Evolutionary conservation across 1,284 basidiomycete species (phyloP), one percentile per base, ranked within the genome.

Genomic region (Moniliella sp.): DNA sequence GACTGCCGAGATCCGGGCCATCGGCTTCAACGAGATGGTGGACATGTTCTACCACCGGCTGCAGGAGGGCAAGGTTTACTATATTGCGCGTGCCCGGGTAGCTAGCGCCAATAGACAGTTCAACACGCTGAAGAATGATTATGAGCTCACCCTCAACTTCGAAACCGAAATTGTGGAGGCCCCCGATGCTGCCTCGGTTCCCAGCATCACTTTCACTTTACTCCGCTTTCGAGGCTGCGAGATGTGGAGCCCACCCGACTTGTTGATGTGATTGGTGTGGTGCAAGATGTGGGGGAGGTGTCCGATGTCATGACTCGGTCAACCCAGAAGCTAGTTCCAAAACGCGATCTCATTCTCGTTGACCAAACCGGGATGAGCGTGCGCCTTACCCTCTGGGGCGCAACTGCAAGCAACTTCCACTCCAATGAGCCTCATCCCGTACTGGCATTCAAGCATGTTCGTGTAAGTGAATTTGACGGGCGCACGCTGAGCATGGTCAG

Each of bases 71-170:
- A 84, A 86, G 59, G 84, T 88, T 11, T 97, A 84, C 63, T 82
- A 72, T 56, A 69, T 97, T 40, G 81, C 80, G 1, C 81, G 78
- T 51, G 88, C 79, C 5, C 72, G 79, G 34, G 77, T 97, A 54
- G 80, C 81, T 56, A 74, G 94, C 18, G 86, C 88, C 28, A 97
- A 94, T 66, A 94, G 86, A 66, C 88, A 93, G 64, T 99, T 91
- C 62, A 79, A 73, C 32, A 82, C 78, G 54, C 63, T 91, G 29
- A 66, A 71, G 44, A 93, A 91, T 59, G 86, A 97, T 57, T 97
- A 97, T 55, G 88, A 97, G 60, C 73, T 99, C 41, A 69, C 67
- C 30, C 69, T 99, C 11, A 82, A 86, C 44, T 73, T 70, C 37
- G 39, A 43, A 37, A 49, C 52, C 31, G 51, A 57, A 35, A 50